These are phyloP conservation scores for Kurtzmaniella fragi DNA, from an alignment of 805 yeast species.

Conservation along the genomic window DNA sequence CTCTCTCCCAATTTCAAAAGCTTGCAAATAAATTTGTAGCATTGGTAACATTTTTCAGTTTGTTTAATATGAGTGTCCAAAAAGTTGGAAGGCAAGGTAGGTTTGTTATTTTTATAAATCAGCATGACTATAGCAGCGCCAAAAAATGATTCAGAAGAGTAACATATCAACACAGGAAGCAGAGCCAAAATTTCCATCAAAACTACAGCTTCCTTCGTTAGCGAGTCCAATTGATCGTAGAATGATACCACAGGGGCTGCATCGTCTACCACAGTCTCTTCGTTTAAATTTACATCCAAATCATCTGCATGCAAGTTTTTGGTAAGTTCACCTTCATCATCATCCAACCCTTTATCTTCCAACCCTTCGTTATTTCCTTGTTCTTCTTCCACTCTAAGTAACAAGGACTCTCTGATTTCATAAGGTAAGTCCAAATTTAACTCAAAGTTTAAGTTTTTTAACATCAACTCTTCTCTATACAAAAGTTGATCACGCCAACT, in stretches of 20 bases:
- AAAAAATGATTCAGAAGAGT: conserved; percentile 27
- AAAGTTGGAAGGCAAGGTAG: neutral
- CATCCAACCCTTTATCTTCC: conserved; percentile 3
- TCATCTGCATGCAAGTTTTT: neutral
- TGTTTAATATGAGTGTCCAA: neutral
- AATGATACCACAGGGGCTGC: conserved; percentile 7
- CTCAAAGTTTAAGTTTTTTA: conserved; percentile 36
- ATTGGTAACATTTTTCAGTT: conserved; percentile 13
- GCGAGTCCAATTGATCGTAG: conserved; percentile 14
- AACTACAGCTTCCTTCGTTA: conserved; percentile 22
- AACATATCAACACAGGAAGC: conserved; percentile 33
- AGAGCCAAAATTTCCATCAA: conserved; percentile 34
- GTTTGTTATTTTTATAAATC: conserved; percentile 14
- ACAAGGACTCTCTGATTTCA: conserved; percentile 21
- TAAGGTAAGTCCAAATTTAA: conserved; percentile 36
- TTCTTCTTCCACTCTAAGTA: conserved; percentile 1
- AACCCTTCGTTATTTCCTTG: neutral
- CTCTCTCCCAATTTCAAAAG: conserved; percentile 17
- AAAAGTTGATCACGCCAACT: conserved; percentile 41
- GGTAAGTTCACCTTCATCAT: too few species aligned
- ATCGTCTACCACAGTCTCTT: conserved; percentile 13
- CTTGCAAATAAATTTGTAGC: conserved; percentile 21
- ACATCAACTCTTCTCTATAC: conserved; percentile 37
- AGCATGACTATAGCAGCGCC: conserved; percentile 21
- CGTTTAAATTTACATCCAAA: conserved; percentile 6